Conservation (phyloP, 441 rosid species). For the Aleurites moluccanus region DNA sequence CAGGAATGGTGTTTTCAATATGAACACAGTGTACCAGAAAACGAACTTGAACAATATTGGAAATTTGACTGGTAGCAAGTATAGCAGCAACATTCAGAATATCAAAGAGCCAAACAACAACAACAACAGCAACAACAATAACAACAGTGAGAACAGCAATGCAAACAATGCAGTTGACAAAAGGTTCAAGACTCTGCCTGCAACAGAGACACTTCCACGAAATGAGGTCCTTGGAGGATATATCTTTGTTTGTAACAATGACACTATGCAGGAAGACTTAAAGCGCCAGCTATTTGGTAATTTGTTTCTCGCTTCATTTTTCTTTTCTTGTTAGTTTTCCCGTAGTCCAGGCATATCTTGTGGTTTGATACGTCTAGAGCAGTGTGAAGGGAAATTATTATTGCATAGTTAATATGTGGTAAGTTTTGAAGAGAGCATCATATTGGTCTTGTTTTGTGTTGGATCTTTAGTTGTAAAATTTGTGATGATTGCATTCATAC, state of each 20-base stretch:
- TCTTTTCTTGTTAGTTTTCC: neutral
- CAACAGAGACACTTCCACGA: constrained; percentile 86
- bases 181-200: constrained; percentile 95
- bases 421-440: neutral
- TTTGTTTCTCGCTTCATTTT: neutral
- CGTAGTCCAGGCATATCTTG: neutral
- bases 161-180: constrained; percentile 62
- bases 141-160: constrained; percentile 46
- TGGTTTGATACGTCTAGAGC: too few species aligned
- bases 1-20: constrained; percentile 53
- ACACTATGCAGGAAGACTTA: constrained; percentile 97
- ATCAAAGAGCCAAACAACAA: constrained; percentile 52
- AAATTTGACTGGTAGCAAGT: constrained; percentile 55
- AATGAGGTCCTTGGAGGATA: constrained; percentile 98
- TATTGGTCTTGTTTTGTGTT: neutral
- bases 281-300: constrained; percentile 93
- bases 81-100: constrained; percentile 54
- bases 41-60: constrained; percentile 47
- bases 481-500: neutral
- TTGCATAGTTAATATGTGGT: neutral
- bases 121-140: constrained; percentile 41
- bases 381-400: neutral
- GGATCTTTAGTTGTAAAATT: neutral
- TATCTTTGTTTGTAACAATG: constrained; percentile 97
- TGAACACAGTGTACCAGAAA: constrained; percentile 73